phyloP scores from a whole-genome alignment of 768 basidiomycete species.

The Cystobasidiopsis lactophilus region DNA sequence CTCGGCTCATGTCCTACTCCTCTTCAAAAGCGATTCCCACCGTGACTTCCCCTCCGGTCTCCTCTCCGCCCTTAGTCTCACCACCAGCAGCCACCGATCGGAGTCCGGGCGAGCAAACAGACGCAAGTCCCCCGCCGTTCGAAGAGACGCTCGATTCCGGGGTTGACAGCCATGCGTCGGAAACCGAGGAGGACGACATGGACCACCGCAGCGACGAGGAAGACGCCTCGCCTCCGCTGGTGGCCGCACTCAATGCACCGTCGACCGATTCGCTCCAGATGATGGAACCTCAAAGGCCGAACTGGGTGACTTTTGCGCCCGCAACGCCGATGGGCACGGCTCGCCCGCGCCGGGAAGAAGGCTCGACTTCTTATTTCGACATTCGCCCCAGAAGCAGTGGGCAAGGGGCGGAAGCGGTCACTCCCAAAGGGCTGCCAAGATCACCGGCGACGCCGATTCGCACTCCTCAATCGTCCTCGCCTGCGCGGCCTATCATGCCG shows the following conservation, averaged over 20 bases:
- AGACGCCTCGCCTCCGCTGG: not conserved
- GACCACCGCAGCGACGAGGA: not conserved
- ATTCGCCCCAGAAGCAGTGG: not conserved
- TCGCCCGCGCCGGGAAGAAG: not conserved
- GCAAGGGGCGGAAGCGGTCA: no score
- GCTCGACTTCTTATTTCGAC: slow-evolving; percentile 1
- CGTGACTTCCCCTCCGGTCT: not conserved
- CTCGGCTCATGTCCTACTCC: not conserved
- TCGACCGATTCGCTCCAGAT: no score
- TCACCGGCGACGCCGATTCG: no score
- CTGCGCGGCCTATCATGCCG: no score
- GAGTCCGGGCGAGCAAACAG: no score
- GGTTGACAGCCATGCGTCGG: not conserved
- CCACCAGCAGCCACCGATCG: not conserved
- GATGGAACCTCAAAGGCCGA: not conserved
- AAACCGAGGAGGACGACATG: not conserved
- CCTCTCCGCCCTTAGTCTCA: not conserved
- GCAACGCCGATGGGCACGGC: not conserved
- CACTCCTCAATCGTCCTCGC: no score
- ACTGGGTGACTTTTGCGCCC: not conserved
- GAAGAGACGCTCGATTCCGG: no score
- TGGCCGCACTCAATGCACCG: no score
- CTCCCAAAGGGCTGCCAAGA: not conserved
- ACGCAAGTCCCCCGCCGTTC: no score
- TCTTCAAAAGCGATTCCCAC: not conserved